Percentiles rank a stretch among this genome's conserved stretches.
Conservation (phyloP, 352 stramenopile genomes). For the Blastocystis hominis region DNA sequence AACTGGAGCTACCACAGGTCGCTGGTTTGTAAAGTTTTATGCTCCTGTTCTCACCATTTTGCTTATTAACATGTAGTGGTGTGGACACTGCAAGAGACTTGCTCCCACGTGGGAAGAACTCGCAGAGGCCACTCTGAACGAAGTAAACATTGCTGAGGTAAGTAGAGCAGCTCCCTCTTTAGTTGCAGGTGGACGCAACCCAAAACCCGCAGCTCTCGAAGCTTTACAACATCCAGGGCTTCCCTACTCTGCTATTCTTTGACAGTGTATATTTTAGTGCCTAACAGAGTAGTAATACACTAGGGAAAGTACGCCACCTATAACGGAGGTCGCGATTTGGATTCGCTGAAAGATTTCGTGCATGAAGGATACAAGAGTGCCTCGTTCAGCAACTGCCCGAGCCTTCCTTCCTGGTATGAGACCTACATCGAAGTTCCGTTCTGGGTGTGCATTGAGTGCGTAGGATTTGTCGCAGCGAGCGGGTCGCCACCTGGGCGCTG, state of each 20-base stretch:
- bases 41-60: background rate
- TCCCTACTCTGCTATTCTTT: conserved; percentile 51
- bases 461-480: background rate
- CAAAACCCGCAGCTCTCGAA: background rate
- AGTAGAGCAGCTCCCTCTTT: too few relatives aligned
- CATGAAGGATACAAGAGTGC: background rate
- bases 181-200: conserved; percentile 41
- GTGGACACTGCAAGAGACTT: conserved; percentile 55
- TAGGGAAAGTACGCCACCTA: conserved; percentile 45
- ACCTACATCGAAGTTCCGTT: background rate
- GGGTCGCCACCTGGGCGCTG: background rate
- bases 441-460: background rate
- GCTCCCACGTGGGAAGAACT: conserved; percentile 47
- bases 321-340: conserved; percentile 23
- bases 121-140: background rate
- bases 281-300: background rate
- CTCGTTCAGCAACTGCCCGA: background rate
- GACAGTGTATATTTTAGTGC: background rate
- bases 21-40: conserved; percentile 57
- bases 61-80: conserved; percentile 11
- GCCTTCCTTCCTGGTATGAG: background rate
- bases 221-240: conserved; percentile 45
- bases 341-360: conserved; percentile 24
- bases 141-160: conserved; percentile 49
- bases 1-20: conserved; percentile 41